Conservation (phyloP, 768 basidiomycete species). For the Pulveroboletus ravenelii region DNA sequence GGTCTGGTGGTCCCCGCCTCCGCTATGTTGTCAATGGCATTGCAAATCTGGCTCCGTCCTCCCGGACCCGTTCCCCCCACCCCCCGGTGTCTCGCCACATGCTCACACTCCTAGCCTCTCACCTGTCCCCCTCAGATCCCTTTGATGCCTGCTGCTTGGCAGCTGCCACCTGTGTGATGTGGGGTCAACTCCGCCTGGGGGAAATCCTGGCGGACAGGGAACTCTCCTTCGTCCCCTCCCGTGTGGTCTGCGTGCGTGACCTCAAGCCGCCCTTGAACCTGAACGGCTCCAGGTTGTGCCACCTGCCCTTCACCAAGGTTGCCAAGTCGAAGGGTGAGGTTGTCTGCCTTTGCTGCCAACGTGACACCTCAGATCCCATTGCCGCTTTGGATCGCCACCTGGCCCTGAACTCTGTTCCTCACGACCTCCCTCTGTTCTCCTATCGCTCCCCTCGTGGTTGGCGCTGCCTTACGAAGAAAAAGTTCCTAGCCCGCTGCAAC, state of each 20-base stretch:
- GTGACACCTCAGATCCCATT: conserved; percentile 17
- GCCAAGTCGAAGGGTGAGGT: conserved; percentile 25
- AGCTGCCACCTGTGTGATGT: background rate
- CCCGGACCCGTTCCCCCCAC: background rate
- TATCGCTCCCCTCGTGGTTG: background rate
- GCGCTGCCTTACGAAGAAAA: no score
- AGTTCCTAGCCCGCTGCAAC: no score
- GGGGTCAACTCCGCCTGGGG: background rate
- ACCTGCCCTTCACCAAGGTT: conserved; percentile 15
- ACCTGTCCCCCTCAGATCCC: background rate
- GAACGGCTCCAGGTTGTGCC: background rate
- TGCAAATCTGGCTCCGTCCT: conserved; percentile 28
- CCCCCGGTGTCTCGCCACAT: conserved; percentile 14
- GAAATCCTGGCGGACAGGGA: background rate
- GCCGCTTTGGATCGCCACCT: conserved; percentile 9
- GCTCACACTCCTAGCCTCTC: conserved; percentile 3
- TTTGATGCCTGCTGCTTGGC: background rate
- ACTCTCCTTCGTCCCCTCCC: background rate
- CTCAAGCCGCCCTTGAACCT: background rate
- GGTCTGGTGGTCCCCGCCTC: no score
- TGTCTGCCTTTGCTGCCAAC: conserved; percentile 30
- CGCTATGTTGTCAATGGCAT: conserved; percentile 22
- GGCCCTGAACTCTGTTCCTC: background rate
- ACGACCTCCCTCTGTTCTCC: background rate
- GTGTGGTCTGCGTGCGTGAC: background rate